phyloP scores from a whole-genome alignment of 768 basidiomycete species.

The Fomitopsis pulvina region DNA sequence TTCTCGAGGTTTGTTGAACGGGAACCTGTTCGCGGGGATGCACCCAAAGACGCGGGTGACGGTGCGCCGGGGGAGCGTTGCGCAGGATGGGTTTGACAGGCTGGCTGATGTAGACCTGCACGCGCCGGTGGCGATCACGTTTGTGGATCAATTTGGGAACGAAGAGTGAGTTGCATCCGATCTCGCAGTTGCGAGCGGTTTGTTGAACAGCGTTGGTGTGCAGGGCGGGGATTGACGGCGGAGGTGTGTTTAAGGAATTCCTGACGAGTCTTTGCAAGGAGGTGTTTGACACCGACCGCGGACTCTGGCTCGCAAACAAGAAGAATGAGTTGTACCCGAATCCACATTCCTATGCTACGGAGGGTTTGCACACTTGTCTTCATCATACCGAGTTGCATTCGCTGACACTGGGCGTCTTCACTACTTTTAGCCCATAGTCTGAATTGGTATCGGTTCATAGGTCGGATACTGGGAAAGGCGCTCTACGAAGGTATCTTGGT shows the following conservation, averaged over 20 bases:
- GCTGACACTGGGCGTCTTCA: no score
- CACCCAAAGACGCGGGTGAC: conserved; percentile 33
- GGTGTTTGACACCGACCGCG: conserved; percentile 91
- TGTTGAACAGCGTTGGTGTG: not conserved
- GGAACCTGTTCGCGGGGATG: conserved; percentile 12
- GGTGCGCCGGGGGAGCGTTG: conserved; percentile 69
- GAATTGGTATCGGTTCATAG: conserved; percentile 91
- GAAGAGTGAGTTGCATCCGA: conserved; percentile 62
- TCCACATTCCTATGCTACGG: conserved; percentile 86
- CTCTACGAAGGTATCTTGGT: conserved; percentile 94
- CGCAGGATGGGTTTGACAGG: conserved; percentile 88
- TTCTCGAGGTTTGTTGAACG: conserved; percentile 9
- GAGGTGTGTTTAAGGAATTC: conserved; percentile 97
- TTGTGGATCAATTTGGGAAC: conserved; percentile 84
- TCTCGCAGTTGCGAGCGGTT: no score
- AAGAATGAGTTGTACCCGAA: conserved; percentile 96
- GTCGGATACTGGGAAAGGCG: conserved; percentile 91
- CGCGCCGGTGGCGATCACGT: conserved; percentile 80
- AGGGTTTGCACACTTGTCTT: conserved; percentile 44
- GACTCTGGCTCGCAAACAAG: conserved; percentile 86
- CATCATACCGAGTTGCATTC: not conserved
- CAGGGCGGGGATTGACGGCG: conserved; percentile 91
- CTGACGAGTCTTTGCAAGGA: conserved; percentile 90
- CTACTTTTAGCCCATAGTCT: conserved; percentile 76
- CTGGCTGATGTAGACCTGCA: conserved; percentile 76